phyloP scores from a whole-genome alignment of 148 eudicot genomes.

The Vaccinium darrowii region DNA sequence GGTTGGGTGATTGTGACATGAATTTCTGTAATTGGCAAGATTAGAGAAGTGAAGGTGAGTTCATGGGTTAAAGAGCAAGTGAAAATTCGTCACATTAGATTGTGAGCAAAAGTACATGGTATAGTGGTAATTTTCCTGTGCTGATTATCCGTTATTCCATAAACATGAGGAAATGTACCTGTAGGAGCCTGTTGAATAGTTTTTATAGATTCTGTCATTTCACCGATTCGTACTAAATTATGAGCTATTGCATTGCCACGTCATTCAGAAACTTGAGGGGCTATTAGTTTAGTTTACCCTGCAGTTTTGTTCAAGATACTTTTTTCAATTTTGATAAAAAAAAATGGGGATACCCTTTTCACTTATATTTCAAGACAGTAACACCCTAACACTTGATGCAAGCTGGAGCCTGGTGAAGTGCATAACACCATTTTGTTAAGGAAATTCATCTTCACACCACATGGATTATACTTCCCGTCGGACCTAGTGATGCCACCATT shows the following conservation, averaged over 20 bases:
- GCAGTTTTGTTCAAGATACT: neutral
- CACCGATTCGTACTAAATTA: too few relatives aligned
- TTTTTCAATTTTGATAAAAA: neutral
- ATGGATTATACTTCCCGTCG: neutral
- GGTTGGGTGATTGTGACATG: neutral
- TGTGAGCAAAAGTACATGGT: neutral
- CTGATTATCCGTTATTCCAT: neutral
- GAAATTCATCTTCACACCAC: neutral
- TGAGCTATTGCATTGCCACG: too few relatives aligned
- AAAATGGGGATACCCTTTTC: neutral
- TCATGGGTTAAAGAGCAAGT: neutral
- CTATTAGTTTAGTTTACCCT: neutral
- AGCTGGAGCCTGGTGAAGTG: neutral
- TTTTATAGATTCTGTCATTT: too few relatives aligned
- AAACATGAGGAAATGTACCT: too few relatives aligned
- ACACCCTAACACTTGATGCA: neutral
- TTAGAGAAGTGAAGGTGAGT: neutral
- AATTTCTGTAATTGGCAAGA: neutral
- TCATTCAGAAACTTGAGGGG: neutral
- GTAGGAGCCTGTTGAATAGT: too few relatives aligned
- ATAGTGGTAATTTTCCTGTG: neutral
- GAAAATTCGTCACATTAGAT: neutral
- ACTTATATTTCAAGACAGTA: neutral
- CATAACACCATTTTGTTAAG: neutral
- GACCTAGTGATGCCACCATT: neutral